These are phyloP conservation scores for Termitomyces sp. DNA, from an alignment of 768 basidiomycete species.

Conservation along the genomic window DNA sequence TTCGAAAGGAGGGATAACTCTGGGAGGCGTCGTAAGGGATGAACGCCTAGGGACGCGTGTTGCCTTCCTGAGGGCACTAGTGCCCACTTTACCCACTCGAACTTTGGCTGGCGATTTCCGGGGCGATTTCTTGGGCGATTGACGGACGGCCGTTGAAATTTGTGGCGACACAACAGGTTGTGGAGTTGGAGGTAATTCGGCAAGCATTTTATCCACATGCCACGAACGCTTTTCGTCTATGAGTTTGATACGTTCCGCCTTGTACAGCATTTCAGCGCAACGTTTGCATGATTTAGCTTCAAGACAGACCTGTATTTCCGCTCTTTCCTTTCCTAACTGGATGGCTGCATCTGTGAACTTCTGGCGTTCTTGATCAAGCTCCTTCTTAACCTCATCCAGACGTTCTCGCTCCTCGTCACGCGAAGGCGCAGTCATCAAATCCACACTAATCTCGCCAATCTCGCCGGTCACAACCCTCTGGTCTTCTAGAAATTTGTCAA, in stretches of 20 bases:
- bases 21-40: slow-evolving; percentile 31
- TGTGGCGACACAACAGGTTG: slow-evolving; percentile 12
- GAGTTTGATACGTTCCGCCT: slow-evolving; percentile 60
- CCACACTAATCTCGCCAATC: slow-evolving; percentile 41
- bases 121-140: slow-evolving; percentile 22
- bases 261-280: neutral
- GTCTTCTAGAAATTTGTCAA: slow-evolving; percentile 42
- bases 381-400: slow-evolving; percentile 43
- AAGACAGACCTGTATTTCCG: slow-evolving; percentile 53
- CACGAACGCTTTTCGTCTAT: slow-evolving; percentile 71
- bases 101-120: slow-evolving; percentile 41
- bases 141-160: neutral
- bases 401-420: slow-evolving; percentile 49
- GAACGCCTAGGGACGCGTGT: slow-evolving; percentile 42
- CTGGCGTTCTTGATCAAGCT: slow-evolving; percentile 61
- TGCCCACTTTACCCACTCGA: slow-evolving; percentile 40
- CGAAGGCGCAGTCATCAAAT: slow-evolving; percentile 47
- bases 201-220: slow-evolving; percentile 59
- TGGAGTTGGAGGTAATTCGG: slow-evolving; percentile 47
- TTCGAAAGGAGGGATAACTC: slow-evolving; percentile 32
- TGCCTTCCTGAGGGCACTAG: slow-evolving; percentile 33
- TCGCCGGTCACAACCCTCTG: slow-evolving; percentile 28
- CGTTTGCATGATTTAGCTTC: neutral
- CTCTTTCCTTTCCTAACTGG: slow-evolving; percentile 58
- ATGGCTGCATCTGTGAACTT: slow-evolving; percentile 62